phyloP scores from a whole-genome alignment of 768 basidiomycete species.

The Nidularia sp. region DNA sequence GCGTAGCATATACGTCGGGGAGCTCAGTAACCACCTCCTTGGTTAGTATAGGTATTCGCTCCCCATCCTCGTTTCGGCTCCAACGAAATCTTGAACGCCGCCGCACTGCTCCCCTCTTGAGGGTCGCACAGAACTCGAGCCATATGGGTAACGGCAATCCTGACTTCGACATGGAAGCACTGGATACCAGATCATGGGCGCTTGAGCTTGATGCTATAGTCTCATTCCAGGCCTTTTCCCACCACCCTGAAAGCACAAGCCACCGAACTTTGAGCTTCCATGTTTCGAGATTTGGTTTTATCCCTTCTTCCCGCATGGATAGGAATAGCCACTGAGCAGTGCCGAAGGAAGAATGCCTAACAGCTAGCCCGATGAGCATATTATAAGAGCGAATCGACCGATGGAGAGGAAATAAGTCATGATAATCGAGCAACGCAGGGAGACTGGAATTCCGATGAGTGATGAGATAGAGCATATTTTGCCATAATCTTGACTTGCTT shows the following conservation, averaged over 20 bases:
- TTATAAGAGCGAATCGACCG: slow-evolving; percentile 44
- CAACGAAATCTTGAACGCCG: not conserved
- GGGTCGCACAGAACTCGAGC: slow-evolving; percentile 45
- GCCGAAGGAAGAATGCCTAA: slow-evolving; percentile 48
- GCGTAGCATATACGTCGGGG: not conserved
- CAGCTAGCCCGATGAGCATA: slow-evolving; percentile 38
- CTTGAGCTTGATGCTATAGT: slow-evolving; percentile 19
- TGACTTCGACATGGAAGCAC: too few relatives aligned
- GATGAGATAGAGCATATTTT: slow-evolving; percentile 36
- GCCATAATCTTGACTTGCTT: slow-evolving; percentile 32
- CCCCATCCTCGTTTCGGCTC: not conserved
- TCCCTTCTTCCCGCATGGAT: slow-evolving; percentile 38
- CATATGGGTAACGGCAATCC: slow-evolving; percentile 51
- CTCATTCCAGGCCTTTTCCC: slow-evolving; percentile 55
- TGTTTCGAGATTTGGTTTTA: slow-evolving; percentile 49
- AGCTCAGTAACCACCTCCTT: not conserved
- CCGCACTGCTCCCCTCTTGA: not conserved
- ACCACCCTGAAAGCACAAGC: slow-evolving; percentile 50
- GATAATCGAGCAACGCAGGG: slow-evolving; percentile 44
- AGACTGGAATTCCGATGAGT: slow-evolving; percentile 24
- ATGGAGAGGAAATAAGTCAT: slow-evolving; percentile 29
- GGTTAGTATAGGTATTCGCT: not conserved
- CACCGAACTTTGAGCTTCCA: slow-evolving; percentile 53
- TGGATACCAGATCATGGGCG: too few relatives aligned
- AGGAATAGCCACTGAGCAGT: slow-evolving; percentile 39